These are phyloP conservation scores for Phialophora macrospora DNA, from an alignment of 2,329 filamentous ascomycete genomes.

Conservation along the genomic window DNA sequence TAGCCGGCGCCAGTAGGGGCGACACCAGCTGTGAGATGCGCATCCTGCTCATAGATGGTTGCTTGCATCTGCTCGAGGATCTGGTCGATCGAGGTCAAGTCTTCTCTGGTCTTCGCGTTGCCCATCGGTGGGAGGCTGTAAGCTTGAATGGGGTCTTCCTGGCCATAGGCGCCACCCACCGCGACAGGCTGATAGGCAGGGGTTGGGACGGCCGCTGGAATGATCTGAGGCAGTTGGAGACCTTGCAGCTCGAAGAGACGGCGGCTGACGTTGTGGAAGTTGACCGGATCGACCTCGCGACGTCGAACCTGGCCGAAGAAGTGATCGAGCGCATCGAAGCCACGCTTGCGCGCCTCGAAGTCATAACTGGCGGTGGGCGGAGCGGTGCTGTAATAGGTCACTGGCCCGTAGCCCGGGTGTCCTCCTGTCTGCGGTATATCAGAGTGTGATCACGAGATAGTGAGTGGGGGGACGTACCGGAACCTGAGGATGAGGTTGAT, in stretches of 20 bases:
- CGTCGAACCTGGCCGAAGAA: conserved; percentile 95
- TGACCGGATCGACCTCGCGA: conserved; percentile 82
- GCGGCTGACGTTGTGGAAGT: conserved; percentile 90
- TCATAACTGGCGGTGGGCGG: conserved; percentile 68
- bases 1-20: conserved; percentile 75
- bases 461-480: conserved; percentile 15
- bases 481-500: conserved; percentile 39
- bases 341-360: conserved; percentile 78
- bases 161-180: conserved; percentile 57
- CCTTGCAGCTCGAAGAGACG: conserved; percentile 81
- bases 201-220: conserved; percentile 52
- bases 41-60: conserved; percentile 92
- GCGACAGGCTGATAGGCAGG: conserved; percentile 59
- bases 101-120: conserved; percentile 88
- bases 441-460: not conserved
- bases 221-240: conserved; percentile 65
- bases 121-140: conserved; percentile 88
- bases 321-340: conserved; percentile 86
- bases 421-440: conserved; percentile 55
- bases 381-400: conserved; percentile 76
- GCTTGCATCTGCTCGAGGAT: conserved; percentile 95
- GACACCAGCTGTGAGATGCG: conserved; percentile 77
- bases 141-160: conserved; percentile 67
- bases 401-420: conserved; percentile 65
- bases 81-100: conserved; percentile 90